These are phyloP conservation scores for Auricularia cornea DNA, from an alignment of 768 basidiomycete genomes.

Conservation along the genomic window DNA sequence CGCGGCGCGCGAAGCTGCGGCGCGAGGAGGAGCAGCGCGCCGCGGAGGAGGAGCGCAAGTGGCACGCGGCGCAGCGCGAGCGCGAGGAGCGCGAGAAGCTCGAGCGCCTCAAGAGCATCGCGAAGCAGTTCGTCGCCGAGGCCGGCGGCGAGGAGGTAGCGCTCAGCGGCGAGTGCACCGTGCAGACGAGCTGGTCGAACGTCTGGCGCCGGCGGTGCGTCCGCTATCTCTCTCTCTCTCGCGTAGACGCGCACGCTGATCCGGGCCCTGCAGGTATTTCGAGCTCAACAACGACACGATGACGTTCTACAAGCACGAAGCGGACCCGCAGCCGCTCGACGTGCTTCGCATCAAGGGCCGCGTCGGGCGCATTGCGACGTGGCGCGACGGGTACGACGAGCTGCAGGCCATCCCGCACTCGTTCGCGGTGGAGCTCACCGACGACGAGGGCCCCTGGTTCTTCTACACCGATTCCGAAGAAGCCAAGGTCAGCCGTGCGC, in stretches of 20 bases:
- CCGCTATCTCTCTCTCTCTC: no score
- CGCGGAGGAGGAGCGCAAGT: slow-evolving; percentile 34
- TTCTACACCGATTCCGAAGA: slow-evolving; percentile 29
- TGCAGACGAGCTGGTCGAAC: slow-evolving; percentile 45
- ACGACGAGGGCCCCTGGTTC: slow-evolving; percentile 37
- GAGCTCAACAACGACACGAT: slow-evolving; percentile 41
- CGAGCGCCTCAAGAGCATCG: slow-evolving; percentile 33
- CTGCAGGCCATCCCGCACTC: slow-evolving; percentile 57
- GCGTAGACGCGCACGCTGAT: no score
- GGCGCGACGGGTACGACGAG: slow-evolving; percentile 61
- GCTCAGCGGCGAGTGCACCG: slow-evolving; percentile 51
- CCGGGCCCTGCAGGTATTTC: slow-evolving; percentile 29
- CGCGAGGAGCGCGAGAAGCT: slow-evolving; percentile 46
- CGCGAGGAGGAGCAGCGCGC: slow-evolving; percentile 10
- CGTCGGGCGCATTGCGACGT: slow-evolving; percentile 43
- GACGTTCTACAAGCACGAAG: slow-evolving; percentile 44
- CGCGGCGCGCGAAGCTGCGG: slow-evolving; percentile 25
- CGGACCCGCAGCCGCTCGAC: slow-evolving; percentile 20
- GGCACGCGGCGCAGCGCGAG: slow-evolving; percentile 42
- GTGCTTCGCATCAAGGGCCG: slow-evolving; percentile 33
- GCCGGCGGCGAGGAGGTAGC: slow-evolving; percentile 27
- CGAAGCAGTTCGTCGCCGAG: slow-evolving; percentile 34
- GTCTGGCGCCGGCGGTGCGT: slow-evolving; percentile 49
- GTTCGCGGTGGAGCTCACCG: slow-evolving; percentile 55
- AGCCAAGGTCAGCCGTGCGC: slow-evolving; percentile 4